Evolutionary conservation across 129 eudicot species (phyloP), one percentile per base, ranked within the genome.

Genomic region (Flaveria trinervia): DNA sequence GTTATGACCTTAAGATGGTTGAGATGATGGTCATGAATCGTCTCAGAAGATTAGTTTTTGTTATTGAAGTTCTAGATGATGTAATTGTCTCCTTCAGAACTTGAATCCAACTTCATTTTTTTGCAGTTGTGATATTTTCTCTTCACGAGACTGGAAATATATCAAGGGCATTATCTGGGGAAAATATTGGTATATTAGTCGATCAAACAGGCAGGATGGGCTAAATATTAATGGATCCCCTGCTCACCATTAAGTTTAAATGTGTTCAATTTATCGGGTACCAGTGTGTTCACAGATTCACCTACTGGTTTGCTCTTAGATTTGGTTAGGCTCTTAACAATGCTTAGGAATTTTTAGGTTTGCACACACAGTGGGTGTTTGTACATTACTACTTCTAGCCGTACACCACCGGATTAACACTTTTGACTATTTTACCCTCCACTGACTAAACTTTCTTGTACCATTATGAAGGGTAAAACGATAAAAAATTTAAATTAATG

Each of bases 91-190:
- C 4, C 6, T 14, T 50, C 23, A 52, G 23, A 52, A 60, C 62
- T 14, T 73, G 23, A 14, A 23, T 73, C 45, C 8, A 25, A 48
- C 22, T 8, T 25, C 59, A 20, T 23, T 11, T 11, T 39, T 65
- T 72, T 82, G 85, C 96, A 92, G 97, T 89, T 67, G 97, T 84
- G 72, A 77, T 92, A 28, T 92, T 92, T 79, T 85, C 87, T 85
- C 92, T 89, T 75, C 90, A 83, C 9, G 96, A 92, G 82, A 89
- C 92, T 22, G 92, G 92, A 57, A 92, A 92, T 82, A 92, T 92
- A 48, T 89, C 91, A 46, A 87, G 91, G 80, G 96, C 96, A 9
- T 79, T 92, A 72, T 87, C 84, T 7, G 97, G 97, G 68, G 92
- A 92, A 81, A 85, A 79, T 76, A 88, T 92, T 75, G 97, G 97